Evolutionary conservation across 129 eudicot genomes (phyloP).

Genomic region (Calendula officinalis): DNA sequence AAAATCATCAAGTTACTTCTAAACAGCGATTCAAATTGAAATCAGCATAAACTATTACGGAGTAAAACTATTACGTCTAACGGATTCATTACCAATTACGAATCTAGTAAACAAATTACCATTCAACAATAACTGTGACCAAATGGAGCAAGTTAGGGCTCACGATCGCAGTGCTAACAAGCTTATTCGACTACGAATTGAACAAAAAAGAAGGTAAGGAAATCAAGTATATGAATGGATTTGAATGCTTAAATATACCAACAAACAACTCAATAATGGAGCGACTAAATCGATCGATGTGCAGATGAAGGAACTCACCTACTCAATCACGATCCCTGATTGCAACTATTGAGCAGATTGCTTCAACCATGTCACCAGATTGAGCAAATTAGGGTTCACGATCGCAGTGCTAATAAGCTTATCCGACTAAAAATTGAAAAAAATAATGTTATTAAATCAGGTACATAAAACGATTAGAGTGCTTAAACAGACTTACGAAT

Average conservation of each 20-base stretch:
- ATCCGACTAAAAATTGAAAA: conserved; percentile 1
- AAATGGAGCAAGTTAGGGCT: conserved; percentile 9
- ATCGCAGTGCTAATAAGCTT: conserved; percentile 21
- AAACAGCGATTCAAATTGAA: conserved; percentile 2
- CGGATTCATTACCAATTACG: background rate
- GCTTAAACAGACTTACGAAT: background rate
- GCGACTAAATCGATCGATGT: background rate
- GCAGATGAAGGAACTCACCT: background rate
- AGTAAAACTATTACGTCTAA: background rate
- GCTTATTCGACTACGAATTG: conserved; percentile 3
- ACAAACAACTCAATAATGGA: background rate
- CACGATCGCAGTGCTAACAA: conserved; percentile 20
- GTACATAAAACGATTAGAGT: background rate
- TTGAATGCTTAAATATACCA: too few relatives aligned
- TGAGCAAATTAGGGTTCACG: conserved; percentile 14
- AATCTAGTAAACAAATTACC: background rate
- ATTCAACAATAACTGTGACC: background rate
- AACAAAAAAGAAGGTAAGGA: background rate
- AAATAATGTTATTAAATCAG: conserved; percentile 6
- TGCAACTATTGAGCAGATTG: background rate
- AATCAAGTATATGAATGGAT: background rate
- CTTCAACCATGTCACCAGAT: conserved; percentile 5
- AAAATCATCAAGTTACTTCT: background rate
- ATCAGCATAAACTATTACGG: background rate
- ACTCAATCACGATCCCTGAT: background rate